These are phyloP conservation scores for Lablab purpureus DNA, from an alignment of 306 rosid species.

Conservation along the genomic window DNA sequence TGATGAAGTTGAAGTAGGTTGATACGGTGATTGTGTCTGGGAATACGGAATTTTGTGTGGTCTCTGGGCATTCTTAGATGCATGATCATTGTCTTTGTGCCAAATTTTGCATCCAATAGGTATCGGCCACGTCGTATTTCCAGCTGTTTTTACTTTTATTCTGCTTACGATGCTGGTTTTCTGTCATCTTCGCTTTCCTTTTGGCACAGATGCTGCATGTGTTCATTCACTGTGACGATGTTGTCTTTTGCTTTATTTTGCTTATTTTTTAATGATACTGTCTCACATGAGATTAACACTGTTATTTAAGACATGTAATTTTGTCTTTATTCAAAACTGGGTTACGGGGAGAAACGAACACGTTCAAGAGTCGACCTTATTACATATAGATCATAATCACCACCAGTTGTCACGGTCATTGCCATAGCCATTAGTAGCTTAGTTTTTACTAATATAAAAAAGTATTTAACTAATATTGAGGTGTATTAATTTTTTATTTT, in stretches of 20 bases:
- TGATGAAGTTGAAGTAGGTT: not conserved
- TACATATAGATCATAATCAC: not conserved
- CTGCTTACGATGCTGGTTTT: not conserved
- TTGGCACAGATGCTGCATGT: constrained; percentile 8
- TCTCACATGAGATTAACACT: not conserved
- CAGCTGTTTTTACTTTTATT: constrained; percentile 38
- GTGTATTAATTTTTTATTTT: too few relatives aligned
- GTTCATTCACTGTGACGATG: constrained; percentile 1
- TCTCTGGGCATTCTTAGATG: not conserved
- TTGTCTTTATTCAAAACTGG: not conserved
- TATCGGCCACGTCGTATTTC: not conserved
- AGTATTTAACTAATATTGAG: too few relatives aligned
- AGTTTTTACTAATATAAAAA: too few relatives aligned
- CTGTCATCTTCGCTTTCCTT: not conserved
- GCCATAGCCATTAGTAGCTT: not conserved
- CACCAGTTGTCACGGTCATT: not conserved
- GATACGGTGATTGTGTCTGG: not conserved
- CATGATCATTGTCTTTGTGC: not conserved
- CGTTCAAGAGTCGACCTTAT: not conserved
- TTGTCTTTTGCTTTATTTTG: constrained; percentile 17
- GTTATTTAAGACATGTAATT: not conserved
- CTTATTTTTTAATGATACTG: constrained; percentile 6
- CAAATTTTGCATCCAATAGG: not conserved
- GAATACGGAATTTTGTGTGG: not conserved
- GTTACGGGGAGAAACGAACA: constrained; percentile 14